These are phyloP conservation scores for Orbilia ellipsospora DNA, from an alignment of 2,329 filamentous ascomycete genomes.

Conservation along the genomic window DNA sequence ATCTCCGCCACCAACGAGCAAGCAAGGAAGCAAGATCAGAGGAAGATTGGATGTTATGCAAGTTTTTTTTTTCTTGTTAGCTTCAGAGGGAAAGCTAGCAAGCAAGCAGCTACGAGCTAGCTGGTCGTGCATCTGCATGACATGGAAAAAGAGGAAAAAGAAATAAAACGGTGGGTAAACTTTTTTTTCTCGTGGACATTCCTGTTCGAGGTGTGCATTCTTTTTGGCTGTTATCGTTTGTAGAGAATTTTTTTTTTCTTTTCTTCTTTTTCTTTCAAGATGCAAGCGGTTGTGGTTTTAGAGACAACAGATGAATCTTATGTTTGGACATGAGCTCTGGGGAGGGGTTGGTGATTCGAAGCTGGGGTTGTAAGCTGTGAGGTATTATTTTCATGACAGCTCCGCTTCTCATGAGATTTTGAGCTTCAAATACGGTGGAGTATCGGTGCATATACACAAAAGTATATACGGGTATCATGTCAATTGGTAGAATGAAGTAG, in stretches of 20 bases:
- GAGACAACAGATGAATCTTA: not conserved
- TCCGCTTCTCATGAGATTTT: no score
- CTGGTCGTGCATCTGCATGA: constrained; percentile 52
- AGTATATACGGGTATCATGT: no score
- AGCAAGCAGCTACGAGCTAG: constrained; percentile 21
- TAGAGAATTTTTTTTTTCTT: no score
- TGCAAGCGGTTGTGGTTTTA: constrained; percentile 3
- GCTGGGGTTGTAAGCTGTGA: no score
- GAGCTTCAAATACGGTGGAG: no score
- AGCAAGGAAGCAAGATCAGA: no score
- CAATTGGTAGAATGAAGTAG: no score
- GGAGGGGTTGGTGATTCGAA: no score
- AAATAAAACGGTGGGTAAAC: not conserved
- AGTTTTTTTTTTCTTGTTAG: not conserved
- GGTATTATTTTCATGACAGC: no score
- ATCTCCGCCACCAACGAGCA: constrained; percentile 1
- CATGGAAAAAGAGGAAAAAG: constrained; percentile 8
- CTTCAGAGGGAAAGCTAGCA: constrained; percentile 2
- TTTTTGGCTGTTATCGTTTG: not conserved
- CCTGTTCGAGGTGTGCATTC: constrained; percentile 24
- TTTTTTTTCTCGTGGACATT: constrained; percentile 33
- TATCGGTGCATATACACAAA: no score
- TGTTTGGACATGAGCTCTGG: not conserved
- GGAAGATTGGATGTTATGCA: not conserved
- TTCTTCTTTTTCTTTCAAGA: not conserved